Conservation (phyloP, 2,329 filamentous ascomycete species). For the Ophiostoma montium region DNA sequence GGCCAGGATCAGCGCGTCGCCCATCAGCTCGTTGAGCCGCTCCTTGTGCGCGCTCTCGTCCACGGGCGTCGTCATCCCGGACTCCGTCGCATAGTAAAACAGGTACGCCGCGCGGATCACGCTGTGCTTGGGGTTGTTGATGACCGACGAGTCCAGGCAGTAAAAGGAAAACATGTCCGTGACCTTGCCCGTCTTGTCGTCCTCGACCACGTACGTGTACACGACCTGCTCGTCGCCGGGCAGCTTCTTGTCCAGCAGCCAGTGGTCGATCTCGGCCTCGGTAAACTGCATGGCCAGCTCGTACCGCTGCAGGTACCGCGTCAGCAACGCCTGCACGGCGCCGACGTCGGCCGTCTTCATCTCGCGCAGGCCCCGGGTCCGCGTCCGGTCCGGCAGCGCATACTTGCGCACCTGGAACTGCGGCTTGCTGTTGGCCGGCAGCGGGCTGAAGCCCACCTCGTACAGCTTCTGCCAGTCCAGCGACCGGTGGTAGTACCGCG, state of each 20-base stretch:
- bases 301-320: constrained; percentile 64
- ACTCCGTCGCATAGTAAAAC: constrained; percentile 89
- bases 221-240: constrained; percentile 63
- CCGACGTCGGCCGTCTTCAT: constrained; percentile 72
- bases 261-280: constrained; percentile 72
- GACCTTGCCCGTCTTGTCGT: constrained; percentile 54
- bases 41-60: constrained; percentile 50
- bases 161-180: constrained; percentile 98
- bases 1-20: constrained; percentile 76
- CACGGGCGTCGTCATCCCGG: constrained; percentile 47
- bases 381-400: constrained; percentile 59
- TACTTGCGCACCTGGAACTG: constrained; percentile 77
- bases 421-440: constrained; percentile 73
- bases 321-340: constrained; percentile 58
- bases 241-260: constrained; percentile 61
- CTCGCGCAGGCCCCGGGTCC: constrained; percentile 59
- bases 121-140: constrained; percentile 64
- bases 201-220: constrained; percentile 85
- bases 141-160: constrained; percentile 82
- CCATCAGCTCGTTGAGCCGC: constrained; percentile 67
- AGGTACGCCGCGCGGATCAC: constrained; percentile 83
- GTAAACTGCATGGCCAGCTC: constrained; percentile 74
- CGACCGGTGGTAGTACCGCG: constrained; percentile 87
- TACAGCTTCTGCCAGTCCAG: constrained; percentile 94
- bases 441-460: constrained; percentile 83